These are phyloP conservation scores for Russula brevipes DNA, from an alignment of 768 basidiomycete genomes.

Conservation along the genomic window DNA sequence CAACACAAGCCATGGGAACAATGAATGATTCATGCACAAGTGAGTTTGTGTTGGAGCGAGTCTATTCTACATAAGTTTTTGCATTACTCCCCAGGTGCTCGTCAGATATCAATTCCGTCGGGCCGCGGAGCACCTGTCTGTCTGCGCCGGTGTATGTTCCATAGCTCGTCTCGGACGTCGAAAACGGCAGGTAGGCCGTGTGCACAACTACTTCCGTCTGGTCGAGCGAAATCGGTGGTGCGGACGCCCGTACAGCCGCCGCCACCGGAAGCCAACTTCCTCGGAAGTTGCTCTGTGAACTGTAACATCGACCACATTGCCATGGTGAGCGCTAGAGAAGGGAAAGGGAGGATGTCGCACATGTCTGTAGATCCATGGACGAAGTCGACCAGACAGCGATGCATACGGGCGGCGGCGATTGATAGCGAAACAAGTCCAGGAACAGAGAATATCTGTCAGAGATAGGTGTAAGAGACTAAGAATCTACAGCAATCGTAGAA, in stretches of 20 bases:
- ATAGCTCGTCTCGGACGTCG: neutral
- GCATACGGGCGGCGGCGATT: neutral
- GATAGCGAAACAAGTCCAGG: neutral
- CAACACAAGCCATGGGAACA: too few relatives aligned
- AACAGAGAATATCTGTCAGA: conserved; percentile 4
- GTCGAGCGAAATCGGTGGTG: too few relatives aligned
- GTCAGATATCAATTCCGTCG: neutral
- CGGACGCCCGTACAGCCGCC: too few relatives aligned
- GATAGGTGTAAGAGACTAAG: too few relatives aligned
- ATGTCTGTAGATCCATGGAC: neutral
- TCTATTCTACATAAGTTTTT: too few relatives aligned
- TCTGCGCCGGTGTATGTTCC: neutral
- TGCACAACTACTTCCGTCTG: neutral
- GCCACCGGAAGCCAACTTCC: too few relatives aligned
- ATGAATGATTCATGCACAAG: too few relatives aligned
- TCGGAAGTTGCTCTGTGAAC: neutral
- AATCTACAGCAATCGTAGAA: too few relatives aligned
- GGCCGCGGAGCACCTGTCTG: neutral
- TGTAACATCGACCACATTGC: neutral
- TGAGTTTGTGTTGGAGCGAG: too few relatives aligned
- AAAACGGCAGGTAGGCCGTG: neutral
- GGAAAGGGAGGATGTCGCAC: neutral
- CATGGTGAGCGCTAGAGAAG: neutral
- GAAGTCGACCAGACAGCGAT: neutral
- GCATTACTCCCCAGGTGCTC: neutral